Conservation (phyloP, 2,329 filamentous ascomycete species). For the Berkeleyomyces basicola region DNA sequence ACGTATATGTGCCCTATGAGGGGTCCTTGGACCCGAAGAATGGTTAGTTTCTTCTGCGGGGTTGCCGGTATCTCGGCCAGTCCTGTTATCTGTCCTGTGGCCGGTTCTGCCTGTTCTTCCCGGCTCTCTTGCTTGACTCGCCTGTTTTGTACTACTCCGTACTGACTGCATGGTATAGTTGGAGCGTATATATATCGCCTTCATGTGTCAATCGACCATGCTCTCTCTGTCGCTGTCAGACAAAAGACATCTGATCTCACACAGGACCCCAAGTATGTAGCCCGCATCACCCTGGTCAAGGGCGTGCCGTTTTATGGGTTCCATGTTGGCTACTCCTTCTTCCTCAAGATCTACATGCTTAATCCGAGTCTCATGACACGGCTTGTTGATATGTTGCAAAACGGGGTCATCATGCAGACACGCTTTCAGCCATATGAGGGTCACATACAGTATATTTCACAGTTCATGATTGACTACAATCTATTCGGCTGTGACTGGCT, state of each 20-base stretch:
- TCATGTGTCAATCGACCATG: constrained; percentile 80
- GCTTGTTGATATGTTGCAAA: constrained; percentile 68
- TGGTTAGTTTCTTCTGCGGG: constrained; percentile 32
- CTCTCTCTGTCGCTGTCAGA: constrained; percentile 56
- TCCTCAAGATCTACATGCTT: constrained; percentile 86
- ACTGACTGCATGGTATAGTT: constrained; percentile 31
- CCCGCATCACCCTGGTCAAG: constrained; percentile 81
- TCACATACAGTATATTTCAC: constrained; percentile 77
- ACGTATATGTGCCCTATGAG: constrained; percentile 78
- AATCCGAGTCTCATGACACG: constrained; percentile 79
- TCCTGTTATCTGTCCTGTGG: not conserved
- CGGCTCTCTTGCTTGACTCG: not conserved
- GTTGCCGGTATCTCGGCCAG: not conserved
- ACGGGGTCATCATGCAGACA: constrained; percentile 72
- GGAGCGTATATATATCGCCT: constrained; percentile 59
- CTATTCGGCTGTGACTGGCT: constrained; percentile 61
- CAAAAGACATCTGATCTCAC: constrained; percentile 22
- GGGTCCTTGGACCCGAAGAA: constrained; percentile 49
- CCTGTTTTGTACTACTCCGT: not conserved
- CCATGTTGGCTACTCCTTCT: constrained; percentile 78
- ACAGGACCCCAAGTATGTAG: constrained; percentile 58
- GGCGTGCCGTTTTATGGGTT: constrained; percentile 93
- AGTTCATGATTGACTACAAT: constrained; percentile 99
- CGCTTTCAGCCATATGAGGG: constrained; percentile 86
- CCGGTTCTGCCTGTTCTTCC: not conserved